Evolutionary conservation across 495 filamentous ascomycete genomes (phyloP), one percentile per base, ranked within the genome.

Genomic region (Aspergillus ellipticus): DNA sequence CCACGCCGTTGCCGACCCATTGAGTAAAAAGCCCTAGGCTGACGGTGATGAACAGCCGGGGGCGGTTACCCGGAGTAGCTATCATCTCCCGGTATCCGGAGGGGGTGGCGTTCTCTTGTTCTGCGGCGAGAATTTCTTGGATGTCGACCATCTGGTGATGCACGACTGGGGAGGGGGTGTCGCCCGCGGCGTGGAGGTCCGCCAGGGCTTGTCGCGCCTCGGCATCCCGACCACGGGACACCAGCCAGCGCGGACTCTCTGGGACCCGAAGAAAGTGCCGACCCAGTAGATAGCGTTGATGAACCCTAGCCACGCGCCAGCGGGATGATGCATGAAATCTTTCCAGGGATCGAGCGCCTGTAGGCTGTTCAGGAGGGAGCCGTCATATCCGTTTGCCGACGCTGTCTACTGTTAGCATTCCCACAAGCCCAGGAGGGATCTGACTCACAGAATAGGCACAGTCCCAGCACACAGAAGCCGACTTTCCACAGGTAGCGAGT

Each of bases 1-100:
- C 79, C 20, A 89, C 78, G 51, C 79, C 82, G 59, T 85, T 88
- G 35, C 85, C 85, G 46, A 75, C 79, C 82, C 83, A 89, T 71
- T 89, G 85, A 5, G 80, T 80, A 19, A 87, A 89, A 64, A 86
- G 79, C 56, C 85, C 84, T n/a, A 86, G 70, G 4, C 78, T 80
- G 16, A 85, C 63, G 33, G 82, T 76, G n/a, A 88, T 66, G 19
- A 67, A 43, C 1, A 87, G 61, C 8, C 85, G 77, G 61, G 83
- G 83, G 6, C 85, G 77, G 73, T 89, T 89, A 48, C 87, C 85
- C 63, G 77, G 82, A 35, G 85, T 87, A 53, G 70, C 68, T 73
- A 88, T 71, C 75, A 88, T 85, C 58, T 86, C 83, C 16, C 58
- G 9, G 62, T 69, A 78, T 28, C 67, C 61, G 15, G 53, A 60